Base-by-base conservation (phyloP, 345 rosid species). In the Salix arbutifolia region DNA sequence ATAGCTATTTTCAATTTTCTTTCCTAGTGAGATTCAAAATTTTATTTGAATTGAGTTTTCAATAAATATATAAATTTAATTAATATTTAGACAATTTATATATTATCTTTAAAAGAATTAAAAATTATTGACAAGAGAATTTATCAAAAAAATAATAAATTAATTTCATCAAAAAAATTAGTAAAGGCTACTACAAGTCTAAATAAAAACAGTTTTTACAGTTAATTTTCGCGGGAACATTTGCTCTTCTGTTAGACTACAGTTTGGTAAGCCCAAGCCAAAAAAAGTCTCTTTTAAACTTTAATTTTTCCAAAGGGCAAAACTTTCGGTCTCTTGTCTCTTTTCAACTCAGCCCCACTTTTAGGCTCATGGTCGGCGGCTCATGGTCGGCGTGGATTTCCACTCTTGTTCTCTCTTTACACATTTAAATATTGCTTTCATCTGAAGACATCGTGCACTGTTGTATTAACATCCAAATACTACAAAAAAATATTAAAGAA, bases 401-500 rank as follows among this genome's bases (percentile, higher is more conserved):
- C 69, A 76, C 71, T 26, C 67, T 52, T 70, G 26, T 58, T 38
- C 60, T 37, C 8, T 74, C 76, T 50, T 66, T 17, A 14, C 28
- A 7, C 53, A 56, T 73, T 30, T 46, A 21, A 64, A 21, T 28
- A 67, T 8, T 76, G 17, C n/a, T n/a, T n/a, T 1, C 14, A 21
- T 70, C 71, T 73, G 85, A 80, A 80, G 75, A 62, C 88, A 78
- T 84, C 85, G 88, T 89, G 90, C 84, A 76, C 72, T 73, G 79
- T 60, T 71, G 73, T 74, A 14, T 53, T 72, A 25, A 19, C 1
- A 21, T 18, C n/a, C 35, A 6, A 37, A 7, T 21, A 37, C 14
- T 66, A 7, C 3, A 21, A 65, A 19, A 65, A n/a, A n/a, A n/a
- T n/a, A 26, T 19, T 14, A 35, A 37, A 7, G 48, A 26, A 37